A percentile compares a stretch with the other conserved stretches of the same genome.
Conservation (phyloP, 1,139 yeast genomes). For the Neolecta irregularis region DNA sequence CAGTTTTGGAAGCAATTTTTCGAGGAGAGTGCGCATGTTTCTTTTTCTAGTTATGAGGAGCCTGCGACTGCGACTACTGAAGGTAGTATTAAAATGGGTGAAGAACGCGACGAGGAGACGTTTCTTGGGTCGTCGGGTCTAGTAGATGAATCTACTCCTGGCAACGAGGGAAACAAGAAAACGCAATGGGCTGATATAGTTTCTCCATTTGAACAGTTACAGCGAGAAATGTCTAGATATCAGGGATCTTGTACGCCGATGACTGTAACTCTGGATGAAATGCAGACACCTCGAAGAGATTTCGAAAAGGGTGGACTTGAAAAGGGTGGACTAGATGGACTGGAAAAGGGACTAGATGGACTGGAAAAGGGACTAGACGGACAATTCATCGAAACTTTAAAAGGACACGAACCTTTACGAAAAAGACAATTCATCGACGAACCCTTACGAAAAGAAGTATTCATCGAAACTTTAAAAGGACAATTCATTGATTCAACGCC, state of each 20-base stretch:
- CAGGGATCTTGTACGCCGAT: constrained; percentile 4
- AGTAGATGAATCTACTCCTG: background rate
- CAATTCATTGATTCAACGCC: constrained; percentile 1
- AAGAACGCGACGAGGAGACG: background rate
- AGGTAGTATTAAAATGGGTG: constrained; percentile 3
- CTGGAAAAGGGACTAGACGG: too few species aligned
- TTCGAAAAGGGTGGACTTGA: too few species aligned
- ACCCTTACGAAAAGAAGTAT: too few species aligned
- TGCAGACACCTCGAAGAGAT: background rate
- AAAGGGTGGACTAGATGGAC: too few species aligned
- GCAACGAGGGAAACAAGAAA: background rate
- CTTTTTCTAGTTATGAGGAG: constrained; percentile 43
- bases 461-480: background rate
- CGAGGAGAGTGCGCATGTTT: constrained; percentile 61
- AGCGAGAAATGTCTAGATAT: constrained; percentile 9
- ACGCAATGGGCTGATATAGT: constrained; percentile 14
- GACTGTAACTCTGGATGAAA: constrained; percentile 3
- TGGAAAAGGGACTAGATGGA: too few species aligned
- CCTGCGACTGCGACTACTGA: constrained; percentile 13
- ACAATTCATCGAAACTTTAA: too few species aligned
- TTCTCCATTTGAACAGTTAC: constrained; percentile 14
- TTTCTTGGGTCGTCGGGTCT: background rate
- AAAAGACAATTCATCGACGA: too few species aligned
- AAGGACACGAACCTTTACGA: too few species aligned
- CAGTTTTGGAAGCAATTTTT: constrained; percentile 60